These are phyloP conservation scores for Fomitopsis schrenkii DNA, from an alignment of 1,284 basidiomycete species.

Conservation along the genomic window DNA sequence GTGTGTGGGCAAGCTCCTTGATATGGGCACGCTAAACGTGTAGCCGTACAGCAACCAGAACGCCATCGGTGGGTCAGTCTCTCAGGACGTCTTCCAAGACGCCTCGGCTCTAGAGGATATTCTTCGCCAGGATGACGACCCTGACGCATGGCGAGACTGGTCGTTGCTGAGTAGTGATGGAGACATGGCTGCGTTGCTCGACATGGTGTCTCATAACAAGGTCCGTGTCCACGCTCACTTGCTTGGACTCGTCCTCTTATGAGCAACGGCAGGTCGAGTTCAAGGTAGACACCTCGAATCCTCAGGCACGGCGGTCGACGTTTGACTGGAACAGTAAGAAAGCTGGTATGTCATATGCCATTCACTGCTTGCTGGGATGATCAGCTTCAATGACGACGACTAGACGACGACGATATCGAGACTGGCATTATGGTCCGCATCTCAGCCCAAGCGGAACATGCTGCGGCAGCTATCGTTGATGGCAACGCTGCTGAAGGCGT, in stretches of 20 bases:
- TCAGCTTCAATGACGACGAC: neutral
- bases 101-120: constrained; percentile 60
- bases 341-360: constrained; percentile 49
- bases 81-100: constrained; percentile 63
- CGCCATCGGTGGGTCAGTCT: constrained; percentile 60
- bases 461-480: constrained; percentile 1
- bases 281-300: constrained; percentile 58
- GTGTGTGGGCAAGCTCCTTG: constrained; percentile 30
- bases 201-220: constrained; percentile 68
- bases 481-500: constrained; percentile 6
- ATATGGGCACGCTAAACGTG: neutral
- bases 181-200: constrained; percentile 65
- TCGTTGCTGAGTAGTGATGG: constrained; percentile 69
- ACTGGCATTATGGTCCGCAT: constrained; percentile 52
- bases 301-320: constrained; percentile 44
- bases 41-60: constrained; percentile 52
- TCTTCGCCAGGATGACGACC: constrained; percentile 29
- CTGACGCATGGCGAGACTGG: constrained; percentile 63
- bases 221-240: constrained; percentile 28
- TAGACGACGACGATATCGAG: constrained; percentile 80
- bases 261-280: constrained; percentile 55
- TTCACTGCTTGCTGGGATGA: neutral
- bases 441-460: constrained; percentile 15
- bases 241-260: neutral
- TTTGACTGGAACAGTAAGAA: constrained; percentile 85